Evolutionary conservation across 495 filamentous ascomycete genomes (phyloP).

Genomic region (Cudoniella acicularis): DNA sequence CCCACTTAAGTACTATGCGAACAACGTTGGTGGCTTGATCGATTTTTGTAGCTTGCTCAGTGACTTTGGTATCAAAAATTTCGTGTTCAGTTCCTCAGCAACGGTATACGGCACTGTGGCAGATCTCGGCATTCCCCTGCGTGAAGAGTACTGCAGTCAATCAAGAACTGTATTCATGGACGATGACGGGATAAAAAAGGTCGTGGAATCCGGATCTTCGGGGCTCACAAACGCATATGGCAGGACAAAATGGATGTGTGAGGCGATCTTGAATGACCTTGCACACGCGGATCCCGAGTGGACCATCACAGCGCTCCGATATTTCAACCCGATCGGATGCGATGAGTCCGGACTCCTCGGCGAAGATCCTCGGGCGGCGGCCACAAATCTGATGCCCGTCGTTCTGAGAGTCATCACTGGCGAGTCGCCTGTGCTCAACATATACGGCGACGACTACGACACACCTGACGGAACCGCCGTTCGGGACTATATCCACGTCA

Average conservation of each 20-base stretch:
- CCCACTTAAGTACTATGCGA: conserved; percentile 63
- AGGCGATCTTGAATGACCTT: conserved; percentile 61
- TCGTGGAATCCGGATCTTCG: conserved; percentile 22
- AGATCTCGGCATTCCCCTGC: conserved; percentile 36
- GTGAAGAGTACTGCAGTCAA: conserved; percentile 54
- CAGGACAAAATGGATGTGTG: conserved; percentile 63
- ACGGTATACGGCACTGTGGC: conserved; percentile 98
- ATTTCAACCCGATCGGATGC: conserved; percentile 68
- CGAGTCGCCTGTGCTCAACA: conserved; percentile 44
- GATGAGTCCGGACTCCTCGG: conserved; percentile 61
- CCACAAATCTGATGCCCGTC: conserved; percentile 62
- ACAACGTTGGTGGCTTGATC: conserved; percentile 65
- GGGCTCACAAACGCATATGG: conserved; percentile 65
- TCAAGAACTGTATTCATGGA: conserved; percentile 9
- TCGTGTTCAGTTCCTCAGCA: conserved; percentile 69
- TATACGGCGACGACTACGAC: conserved; percentile 63
- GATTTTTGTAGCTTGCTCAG: conserved; percentile 53
- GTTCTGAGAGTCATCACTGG: conserved; percentile 58
- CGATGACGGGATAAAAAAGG: conserved; percentile 18
- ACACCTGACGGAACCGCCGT: conserved; percentile 71
- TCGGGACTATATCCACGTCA: conserved; percentile 63
- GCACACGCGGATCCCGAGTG: conserved; percentile 55
- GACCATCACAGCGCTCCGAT: conserved; percentile 59
- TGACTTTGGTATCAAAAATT: conserved; percentile 60
- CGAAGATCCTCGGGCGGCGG: conserved; percentile 58